These are phyloP conservation scores for Pichia sp. DNA, from an alignment of 1,139 yeast genomes.

Conservation along the genomic window DNA sequence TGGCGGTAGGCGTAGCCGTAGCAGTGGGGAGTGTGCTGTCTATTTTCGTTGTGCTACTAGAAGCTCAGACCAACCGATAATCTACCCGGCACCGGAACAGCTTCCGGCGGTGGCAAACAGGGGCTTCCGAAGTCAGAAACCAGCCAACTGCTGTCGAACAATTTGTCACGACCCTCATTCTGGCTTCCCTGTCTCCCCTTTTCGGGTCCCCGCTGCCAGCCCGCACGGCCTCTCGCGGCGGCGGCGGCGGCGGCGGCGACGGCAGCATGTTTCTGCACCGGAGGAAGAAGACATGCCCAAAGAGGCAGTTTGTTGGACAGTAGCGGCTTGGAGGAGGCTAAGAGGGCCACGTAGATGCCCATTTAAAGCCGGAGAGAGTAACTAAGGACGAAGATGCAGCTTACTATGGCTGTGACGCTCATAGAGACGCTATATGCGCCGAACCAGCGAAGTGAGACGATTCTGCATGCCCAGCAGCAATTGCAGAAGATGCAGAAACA, in stretches of 20 bases:
- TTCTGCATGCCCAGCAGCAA: conserved; percentile 36
- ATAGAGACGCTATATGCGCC: conserved; percentile 16
- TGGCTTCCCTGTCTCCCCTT: not conserved
- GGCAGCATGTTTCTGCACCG: not conserved
- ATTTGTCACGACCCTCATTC: not conserved
- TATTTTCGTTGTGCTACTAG: too few relatives aligned
- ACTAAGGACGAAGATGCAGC: not conserved
- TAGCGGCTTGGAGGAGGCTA: not conserved
- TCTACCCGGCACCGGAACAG: too few relatives aligned
- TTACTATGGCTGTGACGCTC: conserved; percentile 4
- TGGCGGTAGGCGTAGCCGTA: too few relatives aligned
- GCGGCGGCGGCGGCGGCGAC: not conserved
- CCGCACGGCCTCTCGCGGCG: not conserved
- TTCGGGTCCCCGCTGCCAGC: not conserved
- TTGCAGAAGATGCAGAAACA: conserved; percentile 56
- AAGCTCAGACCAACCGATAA: too few relatives aligned
- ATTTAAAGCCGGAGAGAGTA: not conserved
- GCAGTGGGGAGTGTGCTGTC: too few relatives aligned
- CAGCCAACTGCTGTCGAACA: not conserved
- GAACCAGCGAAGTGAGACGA: conserved; percentile 7
- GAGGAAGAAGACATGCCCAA: not conserved
- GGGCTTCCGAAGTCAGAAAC: not conserved
- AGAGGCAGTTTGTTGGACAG: not conserved
- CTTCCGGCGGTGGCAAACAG: too few relatives aligned
- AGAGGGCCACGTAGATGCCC: too few relatives aligned